A percentile compares a stretch with the other conserved stretches of the same genome.
Conservation (phyloP, 148 eudicot species). For the Vaccinium vitisidaea region DNA sequence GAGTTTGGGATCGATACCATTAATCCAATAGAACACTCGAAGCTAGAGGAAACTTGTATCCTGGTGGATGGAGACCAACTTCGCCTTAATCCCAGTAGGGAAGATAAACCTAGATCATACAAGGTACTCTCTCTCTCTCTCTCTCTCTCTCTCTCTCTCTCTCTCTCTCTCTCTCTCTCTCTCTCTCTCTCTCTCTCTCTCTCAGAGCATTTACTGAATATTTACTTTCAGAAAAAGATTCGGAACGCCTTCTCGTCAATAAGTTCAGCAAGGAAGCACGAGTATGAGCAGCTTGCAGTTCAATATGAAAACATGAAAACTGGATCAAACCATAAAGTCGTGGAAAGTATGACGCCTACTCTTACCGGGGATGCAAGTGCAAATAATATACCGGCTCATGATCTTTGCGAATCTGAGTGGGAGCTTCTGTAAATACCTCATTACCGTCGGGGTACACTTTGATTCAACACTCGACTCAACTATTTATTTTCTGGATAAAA, state of each 20-base stretch:
- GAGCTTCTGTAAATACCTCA: constrained; percentile 36
- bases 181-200: background rate
- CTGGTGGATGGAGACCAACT: constrained; percentile 31
- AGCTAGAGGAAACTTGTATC: constrained; percentile 38
- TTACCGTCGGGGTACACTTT: background rate
- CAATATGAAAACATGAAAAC: constrained; percentile 12
- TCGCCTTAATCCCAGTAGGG: constrained; percentile 11
- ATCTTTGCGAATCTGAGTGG: constrained; percentile 38
- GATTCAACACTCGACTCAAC: background rate
- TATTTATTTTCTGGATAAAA: no score
- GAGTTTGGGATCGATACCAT: constrained; percentile 20
- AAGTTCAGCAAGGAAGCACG: constrained; percentile 35
- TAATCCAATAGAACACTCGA: constrained; percentile 11
- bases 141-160: constrained; percentile 8
- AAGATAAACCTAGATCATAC: constrained; percentile 33
- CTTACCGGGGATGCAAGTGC: background rate
- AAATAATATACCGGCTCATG: background rate
- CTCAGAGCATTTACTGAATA: background rate
- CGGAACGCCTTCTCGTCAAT: constrained; percentile 34
- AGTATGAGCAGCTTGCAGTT: constrained; percentile 29
- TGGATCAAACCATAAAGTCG: constrained; percentile 8
- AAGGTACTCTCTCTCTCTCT: constrained; percentile 33
- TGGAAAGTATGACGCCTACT: background rate
- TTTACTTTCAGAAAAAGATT: constrained; percentile 37
- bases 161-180: background rate